Evolutionary conservation across 768 basidiomycete genomes (phyloP), one percentile per base, ranked within the genome.

Genomic region (Naganishia onofrii): DNA sequence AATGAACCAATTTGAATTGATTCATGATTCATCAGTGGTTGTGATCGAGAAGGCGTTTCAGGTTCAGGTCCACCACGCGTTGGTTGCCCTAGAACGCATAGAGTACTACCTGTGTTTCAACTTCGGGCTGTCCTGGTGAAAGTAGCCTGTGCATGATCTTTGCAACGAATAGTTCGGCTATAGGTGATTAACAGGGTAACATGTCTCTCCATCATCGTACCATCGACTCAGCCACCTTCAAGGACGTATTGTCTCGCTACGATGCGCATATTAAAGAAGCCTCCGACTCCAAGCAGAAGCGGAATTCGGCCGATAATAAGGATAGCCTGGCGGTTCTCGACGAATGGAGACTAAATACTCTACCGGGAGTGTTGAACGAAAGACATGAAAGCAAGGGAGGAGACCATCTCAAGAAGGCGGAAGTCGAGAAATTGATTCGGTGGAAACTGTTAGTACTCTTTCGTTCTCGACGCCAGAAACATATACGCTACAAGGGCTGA

Each of bases 371-470:
- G 17, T 21, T 69, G 29, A 28, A 23, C 0, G n/a, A 36, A n/a
- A 56, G 68, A 15, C 51, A 28, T 13, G n/a, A 38, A 7, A 2
- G 34, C 19, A 57, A 32, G 32, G 44, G 28, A 19, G 67, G 36
- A n/a, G 52, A 54, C n/a, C 23, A 56, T 31, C 31, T 69, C 29
- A 17, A 69, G 42, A 69, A 69, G 38, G 7, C 2, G 21, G 68
- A 69, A n/a, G 44, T 69, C 19, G 68, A 58, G 42, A 58, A 51
- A 38, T 51, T 69, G 68, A 60, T 69, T 13, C 55, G 44, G 28
- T 69, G 68, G 68, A 69, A 69, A 29, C 31, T 69, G 68, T 69
- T 13, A 28, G 68, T 69, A 23, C 31, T 23, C 10, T 23, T 28
- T 8, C 38, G 9, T 34, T 8, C 52, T 29, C 28, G 8, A 29